Base-by-base conservation (phyloP, 2,329 filamentous ascomycete genomes). In the Penicillium sp. region DNA sequence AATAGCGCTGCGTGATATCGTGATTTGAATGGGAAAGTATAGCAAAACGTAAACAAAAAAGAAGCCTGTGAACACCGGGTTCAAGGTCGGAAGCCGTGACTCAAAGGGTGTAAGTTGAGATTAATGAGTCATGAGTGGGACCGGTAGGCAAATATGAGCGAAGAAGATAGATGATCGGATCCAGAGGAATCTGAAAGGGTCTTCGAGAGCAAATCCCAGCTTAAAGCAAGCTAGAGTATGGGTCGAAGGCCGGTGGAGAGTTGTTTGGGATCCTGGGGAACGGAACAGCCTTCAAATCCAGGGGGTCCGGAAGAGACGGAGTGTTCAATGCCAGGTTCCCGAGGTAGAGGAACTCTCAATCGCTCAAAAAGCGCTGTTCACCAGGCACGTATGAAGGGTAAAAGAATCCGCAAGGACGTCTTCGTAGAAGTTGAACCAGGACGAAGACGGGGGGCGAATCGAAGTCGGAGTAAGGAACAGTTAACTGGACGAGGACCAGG, bases 1-100 rank as follows among this genome's bases (percentile, higher is more conserved):
- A 33, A 62, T 58, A 71, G 64, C 73, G 73, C 73, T 75, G 71
- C 73, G 73, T 75, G 65, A 74, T 65, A 74, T 75, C 73, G 73
- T 75, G 67, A 75, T 59, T 55, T 37, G 66, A 56, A 55, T 43
- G 29, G 19, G 64, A 62, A 56, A 68, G 61, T 61, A 65, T 49
- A 52, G 58, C 60, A 49, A 65, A 60, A 66, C 47, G 57, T 62
- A 57, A 64, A 57, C 58, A 16, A 46, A 27, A 59, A 59, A 55
- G 35, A 49, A 67, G 61, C 71, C 71, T 71, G 65, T 70, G 66
- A 73, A 73, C 71, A 71, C 70, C 70, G 64, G 71, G 70, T 67
- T 68, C 68, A 70, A 72, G 67, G 67, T 60, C 49, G 56, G 57
- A 52, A 55, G 55, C 64, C 63, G 65, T 69, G 71, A 73, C 70